Evolutionary conservation across 139 green algal genomes (phyloP), one percentile per base, ranked within the genome.

Genomic region (Picochlorum sp.): DNA sequence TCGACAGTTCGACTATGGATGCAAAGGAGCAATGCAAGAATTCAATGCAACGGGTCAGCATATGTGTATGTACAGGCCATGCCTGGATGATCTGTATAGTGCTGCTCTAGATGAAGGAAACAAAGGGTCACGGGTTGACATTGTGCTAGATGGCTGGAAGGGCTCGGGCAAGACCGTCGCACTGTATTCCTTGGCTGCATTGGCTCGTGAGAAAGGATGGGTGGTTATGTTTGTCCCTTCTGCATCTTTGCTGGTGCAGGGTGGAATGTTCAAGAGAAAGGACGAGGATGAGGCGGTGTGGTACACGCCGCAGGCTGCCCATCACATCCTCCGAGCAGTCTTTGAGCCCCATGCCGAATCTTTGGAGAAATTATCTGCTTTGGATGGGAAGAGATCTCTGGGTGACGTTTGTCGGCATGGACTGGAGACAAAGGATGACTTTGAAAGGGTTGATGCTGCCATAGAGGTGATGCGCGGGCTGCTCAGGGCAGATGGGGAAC

Each of bases 171-270:
- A 90, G 59, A 82, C 68, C 38, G 59, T 91, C 16, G 77, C 83
- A 6, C 57, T 91, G 15, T 77, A 69, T 38, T 37, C 64, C 15
- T 62, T 85, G 18, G 85, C 81, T 57, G 70, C 83, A 41, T 83
- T 74, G 71, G 83, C 78, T 0, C 68, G 85, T 11, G 52, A 54
- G 47, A 66, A 69, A 3, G 85, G 75, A 28, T 84, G 78, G 76
- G 4, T 92, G 8, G 82, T 75, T 4, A 51, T 90, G 34, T 92
- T 92, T 69, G 34, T 92, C 1, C 84, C 84, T 14, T 74, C 74
- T 8, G 85, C 81, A 10, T 50, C 45, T 0, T 60, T 59, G 3
- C 54, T 92, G 15, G 72, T 81, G 7, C 52, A 74, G 10, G 80
- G 84, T 31, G 84, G 83, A 30, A 74, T 55, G 55, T 85, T 80